phyloP scores from a whole-genome alignment of 257 asterid genomes.

The Lantana camara region DNA sequence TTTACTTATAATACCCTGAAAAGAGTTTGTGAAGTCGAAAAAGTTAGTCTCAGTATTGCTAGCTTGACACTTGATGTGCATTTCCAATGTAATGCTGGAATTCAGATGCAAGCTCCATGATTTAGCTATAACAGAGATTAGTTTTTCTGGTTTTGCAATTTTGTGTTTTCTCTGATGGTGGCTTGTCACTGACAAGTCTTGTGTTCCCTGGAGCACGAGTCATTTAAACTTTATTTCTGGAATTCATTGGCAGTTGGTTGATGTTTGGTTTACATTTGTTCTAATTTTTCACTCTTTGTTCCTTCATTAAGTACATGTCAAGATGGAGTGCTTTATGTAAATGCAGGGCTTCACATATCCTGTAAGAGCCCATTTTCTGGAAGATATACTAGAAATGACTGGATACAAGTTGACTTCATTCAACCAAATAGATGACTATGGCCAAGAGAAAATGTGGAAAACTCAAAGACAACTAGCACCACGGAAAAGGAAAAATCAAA shows the following conservation, averaged over 20 bases:
- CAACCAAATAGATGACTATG: slow-evolving; percentile 95
- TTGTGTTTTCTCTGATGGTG: neutral
- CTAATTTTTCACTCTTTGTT: slow-evolving; percentile 6
- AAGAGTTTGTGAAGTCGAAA: slow-evolving; percentile 14
- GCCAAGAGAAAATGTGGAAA: slow-evolving; percentile 98
- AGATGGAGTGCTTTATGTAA: slow-evolving; percentile 23
- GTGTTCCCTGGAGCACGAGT: neutral
- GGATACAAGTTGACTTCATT: slow-evolving; percentile 92
- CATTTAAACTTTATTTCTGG: neutral
- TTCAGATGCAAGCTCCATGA: too few relatives aligned
- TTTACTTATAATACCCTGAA: slow-evolving; percentile 19
- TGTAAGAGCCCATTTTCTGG: slow-evolving; percentile 84
- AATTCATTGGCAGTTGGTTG: slow-evolving; percentile 2
- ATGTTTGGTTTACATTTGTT: slow-evolving; percentile 4
- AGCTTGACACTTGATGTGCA: slow-evolving; percentile 14
- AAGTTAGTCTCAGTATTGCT: neutral
- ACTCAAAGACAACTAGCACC: slow-evolving; percentile 89
- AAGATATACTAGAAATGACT: slow-evolving; percentile 87
- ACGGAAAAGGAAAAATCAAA: slow-evolving; percentile 84
- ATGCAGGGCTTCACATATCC: slow-evolving; percentile 97
- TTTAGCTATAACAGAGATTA: too few relatives aligned
- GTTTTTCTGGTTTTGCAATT: neutral
- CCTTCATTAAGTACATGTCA: slow-evolving; percentile 26
- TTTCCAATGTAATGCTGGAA: neutral
- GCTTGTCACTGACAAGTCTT: slow-evolving; percentile 10